Conservation (phyloP, 2,329 filamentous ascomycete species). For the Talaromyces sp. region DNA sequence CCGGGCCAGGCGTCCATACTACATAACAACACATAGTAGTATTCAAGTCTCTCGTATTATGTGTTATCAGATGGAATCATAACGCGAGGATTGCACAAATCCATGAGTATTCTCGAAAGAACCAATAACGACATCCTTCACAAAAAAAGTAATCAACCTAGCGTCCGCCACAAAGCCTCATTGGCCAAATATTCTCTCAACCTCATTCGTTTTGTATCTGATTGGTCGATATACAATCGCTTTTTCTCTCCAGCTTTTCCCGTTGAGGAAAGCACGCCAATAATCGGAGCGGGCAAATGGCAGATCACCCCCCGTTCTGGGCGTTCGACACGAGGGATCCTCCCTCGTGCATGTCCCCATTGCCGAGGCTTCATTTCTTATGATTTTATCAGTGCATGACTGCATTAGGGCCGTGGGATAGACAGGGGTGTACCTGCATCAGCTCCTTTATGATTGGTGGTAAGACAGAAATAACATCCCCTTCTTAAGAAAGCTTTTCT, state of each 20-base stretch:
- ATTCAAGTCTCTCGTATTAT: neutral
- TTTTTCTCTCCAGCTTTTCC: neutral
- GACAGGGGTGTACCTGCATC: constrained; percentile 11
- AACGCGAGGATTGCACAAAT: neutral
- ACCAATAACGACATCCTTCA: neutral
- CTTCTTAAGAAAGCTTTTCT: neutral
- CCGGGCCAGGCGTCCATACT: neutral
- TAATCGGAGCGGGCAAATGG: neutral
- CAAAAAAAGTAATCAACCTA: neutral
- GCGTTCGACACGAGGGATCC: neutral
- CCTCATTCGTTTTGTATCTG: neutral
- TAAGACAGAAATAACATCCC: neutral
- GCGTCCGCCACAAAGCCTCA: neutral
- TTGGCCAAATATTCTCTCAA: neutral
- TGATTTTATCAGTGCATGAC: neutral
- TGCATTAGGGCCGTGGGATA: neutral
- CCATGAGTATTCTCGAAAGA: neutral
- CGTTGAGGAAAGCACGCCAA: neutral
- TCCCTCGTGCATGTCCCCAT: neutral
- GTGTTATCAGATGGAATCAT: neutral
- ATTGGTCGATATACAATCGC: neutral
- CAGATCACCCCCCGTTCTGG: neutral
- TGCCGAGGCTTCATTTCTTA: neutral
- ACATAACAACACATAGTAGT: neutral
- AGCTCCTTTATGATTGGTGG: neutral